These are phyloP conservation scores for Zizania palustris DNA, from an alignment of 202 grass and related monocot genomes.

Conservation along the genomic window DNA sequence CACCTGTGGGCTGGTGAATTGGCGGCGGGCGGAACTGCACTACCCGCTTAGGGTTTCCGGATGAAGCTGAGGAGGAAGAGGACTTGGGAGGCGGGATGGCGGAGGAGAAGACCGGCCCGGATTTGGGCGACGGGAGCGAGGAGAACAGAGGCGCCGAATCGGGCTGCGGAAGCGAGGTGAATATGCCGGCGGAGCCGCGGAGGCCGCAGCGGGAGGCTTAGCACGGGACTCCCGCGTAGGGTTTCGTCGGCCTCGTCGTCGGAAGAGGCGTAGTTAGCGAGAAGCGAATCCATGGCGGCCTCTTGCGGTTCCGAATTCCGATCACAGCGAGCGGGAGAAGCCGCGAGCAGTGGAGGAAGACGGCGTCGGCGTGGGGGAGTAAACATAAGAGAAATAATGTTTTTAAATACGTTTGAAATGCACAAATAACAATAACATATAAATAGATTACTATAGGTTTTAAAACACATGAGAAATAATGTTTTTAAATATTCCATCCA, in stretches of 20 bases:
- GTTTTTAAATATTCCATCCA: too few relatives aligned
- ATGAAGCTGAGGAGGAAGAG: background rate
- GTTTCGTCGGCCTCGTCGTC: slow-evolving; percentile 63
- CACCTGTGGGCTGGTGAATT: slow-evolving; percentile 52
- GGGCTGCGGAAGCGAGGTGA: slow-evolving; percentile 56
- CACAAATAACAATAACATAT: too few relatives aligned
- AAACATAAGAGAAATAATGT: too few relatives aligned
- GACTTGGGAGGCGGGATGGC: slow-evolving; percentile 61
- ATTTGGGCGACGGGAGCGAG: slow-evolving; percentile 53
- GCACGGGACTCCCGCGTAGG: background rate
- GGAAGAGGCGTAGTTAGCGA: slow-evolving; percentile 86
- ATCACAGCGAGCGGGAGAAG: background rate
- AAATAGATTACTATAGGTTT: too few relatives aligned
- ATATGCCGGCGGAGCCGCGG: slow-evolving; percentile 28
- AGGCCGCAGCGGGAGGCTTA: background rate
- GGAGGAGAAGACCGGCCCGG: slow-evolving; percentile 57
- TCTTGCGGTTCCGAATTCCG: background rate
- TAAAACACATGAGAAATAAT: too few relatives aligned
- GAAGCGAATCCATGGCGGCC: slow-evolving; percentile 75
- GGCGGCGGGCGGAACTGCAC: slow-evolving; percentile 72
- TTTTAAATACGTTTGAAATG: too few relatives aligned
- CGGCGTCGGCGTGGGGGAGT: background rate
- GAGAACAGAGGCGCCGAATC: slow-evolving; percentile 48
- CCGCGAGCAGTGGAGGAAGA: background rate
- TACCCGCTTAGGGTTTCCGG: slow-evolving; percentile 74